phyloP scores from a whole-genome alignment of 257 asterid genomes.

The Echium plantagineum region DNA sequence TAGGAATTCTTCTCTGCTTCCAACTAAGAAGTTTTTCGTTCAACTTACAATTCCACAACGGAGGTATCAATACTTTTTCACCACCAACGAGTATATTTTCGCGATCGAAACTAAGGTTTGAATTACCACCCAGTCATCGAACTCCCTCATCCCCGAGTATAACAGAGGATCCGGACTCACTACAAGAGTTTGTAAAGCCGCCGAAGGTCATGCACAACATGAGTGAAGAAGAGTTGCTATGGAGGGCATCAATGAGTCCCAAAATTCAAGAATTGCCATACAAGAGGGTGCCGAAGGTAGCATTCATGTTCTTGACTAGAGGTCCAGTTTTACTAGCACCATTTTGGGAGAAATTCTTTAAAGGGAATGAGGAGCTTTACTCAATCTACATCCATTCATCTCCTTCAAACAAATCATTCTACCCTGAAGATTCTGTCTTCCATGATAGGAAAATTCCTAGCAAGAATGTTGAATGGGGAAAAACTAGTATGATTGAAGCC shows the following conservation, averaged over 20 bases:
- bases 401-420: slow-evolving; percentile 21
- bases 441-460: slow-evolving; percentile 66
- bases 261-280: slow-evolving; percentile 25
- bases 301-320: slow-evolving; percentile 36
- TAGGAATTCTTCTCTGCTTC: slow-evolving; percentile 41
- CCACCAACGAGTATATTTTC: slow-evolving; percentile 4
- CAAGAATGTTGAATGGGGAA: slow-evolving; percentile 75
- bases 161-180: background rate
- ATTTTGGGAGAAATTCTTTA: slow-evolving; percentile 35
- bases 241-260: slow-evolving; percentile 43
- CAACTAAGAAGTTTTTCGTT: slow-evolving; percentile 39
- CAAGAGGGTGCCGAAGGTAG: slow-evolving; percentile 23
- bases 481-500: slow-evolving; percentile 77
- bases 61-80: slow-evolving; percentile 31
- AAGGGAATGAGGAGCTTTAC: slow-evolving; percentile 27
- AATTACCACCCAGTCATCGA: background rate
- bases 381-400: slow-evolving; percentile 32
- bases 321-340: slow-evolving; percentile 30
- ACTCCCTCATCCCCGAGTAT: background rate
- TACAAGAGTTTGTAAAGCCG: background rate
- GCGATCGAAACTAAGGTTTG: background rate
- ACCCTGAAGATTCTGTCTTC: slow-evolving; percentile 42
- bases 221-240: slow-evolving; percentile 45
- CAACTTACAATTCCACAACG: slow-evolving; percentile 40
- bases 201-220: slow-evolving; percentile 27